Evolutionary conservation across 2,329 filamentous ascomycete species (phyloP), one percentile per base, ranked within the genome.

Genomic region (Pestalotiopsis sp.): DNA sequence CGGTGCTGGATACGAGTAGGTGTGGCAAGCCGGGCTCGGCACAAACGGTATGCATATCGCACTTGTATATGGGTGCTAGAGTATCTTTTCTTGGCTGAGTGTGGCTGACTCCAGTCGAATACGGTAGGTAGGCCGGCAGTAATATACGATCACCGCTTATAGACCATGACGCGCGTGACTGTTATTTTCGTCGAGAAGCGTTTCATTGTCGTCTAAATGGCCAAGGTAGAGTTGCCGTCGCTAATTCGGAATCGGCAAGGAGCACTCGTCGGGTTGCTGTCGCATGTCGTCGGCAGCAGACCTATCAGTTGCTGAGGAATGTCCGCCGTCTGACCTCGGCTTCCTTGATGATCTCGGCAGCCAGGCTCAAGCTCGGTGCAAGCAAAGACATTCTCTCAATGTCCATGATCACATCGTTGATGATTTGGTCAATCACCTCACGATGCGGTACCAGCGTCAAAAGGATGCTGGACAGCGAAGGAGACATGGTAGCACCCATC

Each of bases 401-500:
- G 75, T 95, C 93, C 68, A 88, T 82, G 59, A 94, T 88, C 60
- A 95, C 92, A 67, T 92, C 89, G 74, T 89, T 89, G 78, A 95
- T 93, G 73, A 95, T 93, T 67, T 88, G 85, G 78, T 94, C 91
- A 72, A 94, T 87, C 44, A 89, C 84, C 70, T 89, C 85, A 65
- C 84, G 82, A 70, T 85, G 83, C 38, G 86, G 82, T 3, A 89
- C 83, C 26, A 90, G 75, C 2, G 82, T 84, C 62, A 86, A 66
- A 39, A 95, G 82, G 55, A 94, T 89, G 63, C 83, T 85, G 26
- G 88, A 89, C 3, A 95, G 86, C 4, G 90, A 90, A 1, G 90
- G 89, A 9, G 90, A 94, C 89, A 95, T 92, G 17, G 91, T 94
- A 17, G 92, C 92, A 6, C 92, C 93, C 92, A 96, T 95, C 40